Percentiles rank a stretch among this genome's conserved stretches.
phyloP scores from a whole-genome alignment of 352 stramenopile genomes.

The Elongisporangium undulatum region DNA sequence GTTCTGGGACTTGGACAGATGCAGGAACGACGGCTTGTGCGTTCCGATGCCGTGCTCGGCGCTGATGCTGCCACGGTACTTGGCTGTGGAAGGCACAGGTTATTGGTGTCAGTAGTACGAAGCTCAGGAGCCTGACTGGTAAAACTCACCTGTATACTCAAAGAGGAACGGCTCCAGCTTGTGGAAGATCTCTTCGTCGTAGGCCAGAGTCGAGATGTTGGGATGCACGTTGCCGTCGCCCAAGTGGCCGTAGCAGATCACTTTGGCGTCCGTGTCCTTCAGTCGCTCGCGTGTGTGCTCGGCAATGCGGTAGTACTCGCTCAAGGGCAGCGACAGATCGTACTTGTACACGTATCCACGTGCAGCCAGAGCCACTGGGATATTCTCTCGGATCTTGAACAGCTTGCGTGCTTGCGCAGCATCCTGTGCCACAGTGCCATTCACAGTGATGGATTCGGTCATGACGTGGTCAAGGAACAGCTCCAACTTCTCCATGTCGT shows the following conservation, averaged over 20 bases:
- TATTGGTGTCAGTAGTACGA: neutral
- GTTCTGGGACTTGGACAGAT: conserved; percentile 45
- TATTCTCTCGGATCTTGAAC: conserved; percentile 89
- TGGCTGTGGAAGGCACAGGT: conserved; percentile 12
- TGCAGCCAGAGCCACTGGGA: conserved; percentile 62
- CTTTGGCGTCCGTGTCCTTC: conserved; percentile 11
- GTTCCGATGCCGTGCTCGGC: conserved; percentile 93
- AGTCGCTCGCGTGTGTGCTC: conserved; percentile 44
- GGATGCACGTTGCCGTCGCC: conserved; percentile 93
- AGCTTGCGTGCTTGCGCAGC: conserved; percentile 68
- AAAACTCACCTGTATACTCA: conserved; percentile 33
- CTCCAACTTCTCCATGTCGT: conserved; percentile 83
- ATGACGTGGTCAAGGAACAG: conserved; percentile 45
- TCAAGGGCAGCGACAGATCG: conserved; percentile 86
- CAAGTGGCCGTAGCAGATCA: conserved; percentile 86
- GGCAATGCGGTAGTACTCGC: conserved; percentile 76
- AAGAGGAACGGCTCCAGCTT: conserved; percentile 38
- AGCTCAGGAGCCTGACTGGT: neutral
- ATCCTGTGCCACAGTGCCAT: conserved; percentile 85
- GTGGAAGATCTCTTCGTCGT: conserved; percentile 23
- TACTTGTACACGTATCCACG: conserved; percentile 92
- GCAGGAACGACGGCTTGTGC: conserved; percentile 78
- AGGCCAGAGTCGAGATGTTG: conserved; percentile 66
- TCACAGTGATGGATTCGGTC: conserved; percentile 35
- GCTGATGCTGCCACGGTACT: conserved; percentile 83